Conservation (phyloP, 2,329 filamentous ascomycete species). For the Colletotrichum liriopes region DNA sequence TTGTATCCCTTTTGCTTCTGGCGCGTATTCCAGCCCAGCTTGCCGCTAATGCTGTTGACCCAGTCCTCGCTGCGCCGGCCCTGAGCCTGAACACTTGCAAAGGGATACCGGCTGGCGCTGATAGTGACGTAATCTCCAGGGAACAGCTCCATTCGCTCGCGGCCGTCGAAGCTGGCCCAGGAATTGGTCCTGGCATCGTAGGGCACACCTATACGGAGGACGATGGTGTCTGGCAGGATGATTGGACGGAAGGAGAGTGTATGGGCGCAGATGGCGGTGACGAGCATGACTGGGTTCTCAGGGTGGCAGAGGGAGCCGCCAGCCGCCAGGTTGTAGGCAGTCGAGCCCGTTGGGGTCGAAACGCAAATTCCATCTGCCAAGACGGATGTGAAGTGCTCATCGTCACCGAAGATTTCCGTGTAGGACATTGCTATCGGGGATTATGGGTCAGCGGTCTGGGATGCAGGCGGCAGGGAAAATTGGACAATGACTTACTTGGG, state of each 20-base stretch:
- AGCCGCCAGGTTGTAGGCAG: slow-evolving; percentile 88
- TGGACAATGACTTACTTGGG: slow-evolving; percentile 74
- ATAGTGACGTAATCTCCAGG: slow-evolving; percentile 90
- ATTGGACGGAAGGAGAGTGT: slow-evolving; percentile 97
- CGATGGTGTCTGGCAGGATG: slow-evolving; percentile 95
- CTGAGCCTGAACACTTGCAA: slow-evolving; percentile 81
- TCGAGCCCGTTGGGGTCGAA: slow-evolving; percentile 94
- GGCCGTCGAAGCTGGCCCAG: slow-evolving; percentile 98
- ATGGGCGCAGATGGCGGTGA: slow-evolving; percentile 95
- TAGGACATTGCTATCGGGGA: slow-evolving; percentile 82
- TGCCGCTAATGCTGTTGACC: slow-evolving; percentile 85
- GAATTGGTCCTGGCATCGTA: slow-evolving; percentile 91
- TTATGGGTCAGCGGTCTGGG: slow-evolving; percentile 5
- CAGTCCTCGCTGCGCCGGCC: slow-evolving; percentile 82
- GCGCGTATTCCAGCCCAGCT: slow-evolving; percentile 85
- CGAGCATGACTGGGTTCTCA: slow-evolving; percentile 95
- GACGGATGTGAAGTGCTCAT: slow-evolving; percentile 95
- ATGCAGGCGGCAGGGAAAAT: slow-evolving; percentile 10
- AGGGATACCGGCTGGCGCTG: slow-evolving; percentile 84
- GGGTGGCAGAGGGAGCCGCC: slow-evolving; percentile 97
- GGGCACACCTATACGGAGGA: slow-evolving; percentile 92
- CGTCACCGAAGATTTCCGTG: slow-evolving; percentile 93
- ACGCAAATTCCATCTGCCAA: slow-evolving; percentile 95
- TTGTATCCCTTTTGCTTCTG: slow-evolving; percentile 80
- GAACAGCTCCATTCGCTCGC: slow-evolving; percentile 84